A percentile compares a stretch with the other conserved stretches of the same genome.
These are phyloP conservation scores for Bocquillonia castaneifolia DNA, from an alignment of 441 rosid genomes.

Conservation along the genomic window DNA sequence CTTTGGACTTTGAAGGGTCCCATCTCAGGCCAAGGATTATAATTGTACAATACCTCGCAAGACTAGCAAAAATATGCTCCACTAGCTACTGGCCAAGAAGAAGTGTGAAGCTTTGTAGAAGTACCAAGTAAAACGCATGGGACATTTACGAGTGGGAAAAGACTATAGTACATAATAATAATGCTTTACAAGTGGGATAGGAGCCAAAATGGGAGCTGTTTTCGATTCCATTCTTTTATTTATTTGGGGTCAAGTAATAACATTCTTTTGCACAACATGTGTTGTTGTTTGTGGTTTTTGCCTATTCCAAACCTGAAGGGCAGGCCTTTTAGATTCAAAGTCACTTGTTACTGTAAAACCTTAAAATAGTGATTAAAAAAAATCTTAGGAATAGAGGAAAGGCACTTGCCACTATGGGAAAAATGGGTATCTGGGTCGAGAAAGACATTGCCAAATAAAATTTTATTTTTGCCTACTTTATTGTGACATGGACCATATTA, in stretches of 20 bases:
- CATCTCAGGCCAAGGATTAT: background rate
- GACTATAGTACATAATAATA: background rate
- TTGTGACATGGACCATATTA: background rate
- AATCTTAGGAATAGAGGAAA: background rate
- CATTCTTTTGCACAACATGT: background rate
- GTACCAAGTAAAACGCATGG: background rate
- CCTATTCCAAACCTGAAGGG: constrained; percentile 19
- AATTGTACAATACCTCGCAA: constrained; percentile 19
- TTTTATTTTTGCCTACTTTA: background rate
- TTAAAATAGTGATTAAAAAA: too few species aligned
- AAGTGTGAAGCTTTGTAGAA: background rate
- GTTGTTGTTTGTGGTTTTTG: background rate
- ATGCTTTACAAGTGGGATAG: constrained; percentile 14
- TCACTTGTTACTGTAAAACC: background rate
- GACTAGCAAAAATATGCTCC: constrained; percentile 9
- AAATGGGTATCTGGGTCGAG: background rate
- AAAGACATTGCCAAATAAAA: background rate
- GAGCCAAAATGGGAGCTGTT: constrained; percentile 3
- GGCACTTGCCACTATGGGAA: background rate
- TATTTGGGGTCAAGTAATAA: background rate
- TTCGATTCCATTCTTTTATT: background rate
- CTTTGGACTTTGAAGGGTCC: background rate
- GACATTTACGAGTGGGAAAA: background rate
- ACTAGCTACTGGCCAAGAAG: background rate
- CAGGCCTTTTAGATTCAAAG: constrained; percentile 2